These are phyloP conservation scores for Boletales sp. DNA, from an alignment of 768 basidiomycete species.

Conservation along the genomic window DNA sequence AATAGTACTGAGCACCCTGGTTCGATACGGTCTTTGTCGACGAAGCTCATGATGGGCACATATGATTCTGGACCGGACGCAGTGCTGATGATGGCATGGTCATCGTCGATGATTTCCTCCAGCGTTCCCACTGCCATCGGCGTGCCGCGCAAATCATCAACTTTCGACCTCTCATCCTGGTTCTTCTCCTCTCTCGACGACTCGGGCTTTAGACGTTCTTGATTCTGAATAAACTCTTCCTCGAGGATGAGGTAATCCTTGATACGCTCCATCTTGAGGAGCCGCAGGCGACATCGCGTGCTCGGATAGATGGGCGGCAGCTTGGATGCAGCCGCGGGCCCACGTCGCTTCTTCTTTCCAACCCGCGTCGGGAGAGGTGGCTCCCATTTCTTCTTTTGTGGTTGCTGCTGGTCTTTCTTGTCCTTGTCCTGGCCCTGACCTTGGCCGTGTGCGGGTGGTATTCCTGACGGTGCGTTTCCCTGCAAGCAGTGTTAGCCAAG, in stretches of 20 bases:
- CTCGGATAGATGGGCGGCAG: conserved; percentile 92
- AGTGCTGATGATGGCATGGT: conserved; percentile 98
- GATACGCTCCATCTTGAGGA: conserved; percentile 96
- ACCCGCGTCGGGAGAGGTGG: conserved; percentile 95
- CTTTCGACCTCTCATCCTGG: conserved; percentile 88
- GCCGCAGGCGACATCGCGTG: conserved; percentile 90
- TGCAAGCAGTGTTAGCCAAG: conserved; percentile 27
- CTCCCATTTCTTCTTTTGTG: conserved; percentile 93
- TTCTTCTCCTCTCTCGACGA: conserved; percentile 90
- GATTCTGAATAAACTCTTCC: conserved; percentile 91
- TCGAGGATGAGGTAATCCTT: conserved; percentile 97
- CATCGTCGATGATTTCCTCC: conserved; percentile 97
- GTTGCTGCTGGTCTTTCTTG: conserved; percentile 39
- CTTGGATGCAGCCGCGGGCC: conserved; percentile 88
- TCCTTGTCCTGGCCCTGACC: conserved; percentile 46
- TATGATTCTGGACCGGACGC: conserved; percentile 95
- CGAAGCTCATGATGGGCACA: conserved; percentile 95
- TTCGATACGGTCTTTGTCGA: conserved; percentile 97
- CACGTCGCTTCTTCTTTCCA: conserved; percentile 92
- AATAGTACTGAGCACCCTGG: conserved; percentile 93
- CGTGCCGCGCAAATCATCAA: conserved; percentile 91
- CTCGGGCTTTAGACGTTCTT: conserved; percentile 87
- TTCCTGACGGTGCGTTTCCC: conserved; percentile 76
- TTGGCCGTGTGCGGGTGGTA: conserved; percentile 38
- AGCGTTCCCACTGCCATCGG: conserved; percentile 99